Conservation (phyloP, 768 basidiomycete genomes). For the Boletus tomentosulus region DNA sequence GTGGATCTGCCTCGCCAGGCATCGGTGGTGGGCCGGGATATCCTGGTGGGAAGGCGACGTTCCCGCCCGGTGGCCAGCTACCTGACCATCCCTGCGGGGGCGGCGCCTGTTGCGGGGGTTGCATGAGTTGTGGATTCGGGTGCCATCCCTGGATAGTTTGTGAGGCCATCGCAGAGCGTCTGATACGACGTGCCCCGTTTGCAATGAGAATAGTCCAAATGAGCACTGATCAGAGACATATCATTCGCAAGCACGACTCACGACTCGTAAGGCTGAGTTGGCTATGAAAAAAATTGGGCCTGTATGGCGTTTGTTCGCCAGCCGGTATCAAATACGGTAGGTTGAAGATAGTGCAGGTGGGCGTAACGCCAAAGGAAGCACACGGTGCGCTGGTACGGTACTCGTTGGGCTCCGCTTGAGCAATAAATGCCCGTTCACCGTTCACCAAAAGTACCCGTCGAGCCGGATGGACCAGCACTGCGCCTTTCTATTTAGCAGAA, state of each 20-base stretch:
- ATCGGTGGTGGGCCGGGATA: conserved; percentile 51
- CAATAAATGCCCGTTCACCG: conserved; percentile 13
- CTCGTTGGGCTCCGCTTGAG: neutral
- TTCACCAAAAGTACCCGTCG: conserved; percentile 16
- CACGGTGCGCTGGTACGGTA: neutral
- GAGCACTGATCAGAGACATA: conserved; percentile 5
- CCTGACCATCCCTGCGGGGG: conserved; percentile 35
- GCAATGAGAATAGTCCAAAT: neutral
- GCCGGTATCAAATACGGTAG: neutral
- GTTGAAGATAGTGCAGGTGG: neutral
- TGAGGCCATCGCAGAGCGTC: conserved; percentile 17
- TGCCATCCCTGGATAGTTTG: conserved; percentile 29
- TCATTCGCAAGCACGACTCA: neutral
- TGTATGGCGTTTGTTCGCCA: neutral
- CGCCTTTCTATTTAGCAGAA: neutral
- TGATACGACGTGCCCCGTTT: neutral
- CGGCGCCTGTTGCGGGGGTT: conserved; percentile 17
- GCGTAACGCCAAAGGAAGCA: neutral
- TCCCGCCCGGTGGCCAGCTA: conserved; percentile 33
- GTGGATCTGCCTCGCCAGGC: conserved; percentile 41
- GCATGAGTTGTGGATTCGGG: conserved; percentile 33
- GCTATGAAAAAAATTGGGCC: neutral
- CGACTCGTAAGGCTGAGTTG: neutral
- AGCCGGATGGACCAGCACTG: conserved; percentile 9
- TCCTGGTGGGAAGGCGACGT: conserved; percentile 29